Conservation (phyloP, 2,329 filamentous ascomycete genomes). For the Phyllosticta citrichinensis region DNA sequence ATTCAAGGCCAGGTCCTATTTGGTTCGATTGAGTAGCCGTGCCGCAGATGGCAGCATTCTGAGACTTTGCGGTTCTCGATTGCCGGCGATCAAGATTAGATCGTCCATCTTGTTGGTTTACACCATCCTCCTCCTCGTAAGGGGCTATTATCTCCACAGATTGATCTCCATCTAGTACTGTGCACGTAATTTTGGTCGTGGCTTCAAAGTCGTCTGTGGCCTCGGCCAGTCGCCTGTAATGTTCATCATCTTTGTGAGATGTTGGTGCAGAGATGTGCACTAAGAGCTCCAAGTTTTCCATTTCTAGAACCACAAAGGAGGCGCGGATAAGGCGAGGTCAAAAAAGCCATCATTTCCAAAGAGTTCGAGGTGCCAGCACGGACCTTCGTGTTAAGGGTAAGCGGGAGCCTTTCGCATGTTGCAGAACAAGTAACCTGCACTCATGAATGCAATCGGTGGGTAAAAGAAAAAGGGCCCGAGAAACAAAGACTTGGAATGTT, state of each 20-base stretch:
- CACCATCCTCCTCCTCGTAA: neutral
- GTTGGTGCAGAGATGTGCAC: slow-evolving; percentile 37
- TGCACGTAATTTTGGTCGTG: neutral
- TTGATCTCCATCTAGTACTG: neutral
- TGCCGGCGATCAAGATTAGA: neutral
- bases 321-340: neutral
- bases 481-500: neutral
- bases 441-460: neutral
- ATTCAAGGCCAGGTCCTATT: neutral
- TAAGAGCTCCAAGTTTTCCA: slow-evolving; percentile 31
- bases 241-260: slow-evolving; percentile 31
- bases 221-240: slow-evolving; percentile 29
- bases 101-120: neutral
- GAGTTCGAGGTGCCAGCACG: neutral
- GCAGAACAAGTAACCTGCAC: neutral
- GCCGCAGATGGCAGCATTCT: neutral
- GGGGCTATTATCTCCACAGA: neutral
- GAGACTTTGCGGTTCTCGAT: neutral
- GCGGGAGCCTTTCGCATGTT: neutral
- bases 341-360: slow-evolving; percentile 3
- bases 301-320: slow-evolving; percentile 13
- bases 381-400: neutral
- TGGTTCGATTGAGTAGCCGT: neutral
- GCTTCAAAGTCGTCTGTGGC: slow-evolving; percentile 31
- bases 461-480: neutral